Base-by-base conservation (phyloP, 2,329 filamentous ascomycete genomes). In the Podosphaera aphanis region DNA sequence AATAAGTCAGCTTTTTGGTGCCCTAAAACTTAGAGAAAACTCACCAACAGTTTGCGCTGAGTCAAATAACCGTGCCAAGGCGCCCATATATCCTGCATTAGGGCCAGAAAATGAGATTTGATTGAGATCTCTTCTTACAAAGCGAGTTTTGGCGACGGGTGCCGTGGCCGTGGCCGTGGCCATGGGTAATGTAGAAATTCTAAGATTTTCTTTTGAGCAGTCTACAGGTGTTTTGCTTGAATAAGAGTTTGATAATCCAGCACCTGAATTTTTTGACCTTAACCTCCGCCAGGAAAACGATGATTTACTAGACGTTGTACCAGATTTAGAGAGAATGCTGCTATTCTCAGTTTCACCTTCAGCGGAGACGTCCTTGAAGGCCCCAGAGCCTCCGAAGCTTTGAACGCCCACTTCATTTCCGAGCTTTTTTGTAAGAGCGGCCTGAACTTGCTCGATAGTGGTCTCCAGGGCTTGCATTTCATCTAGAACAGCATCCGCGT, bases 401-500 rank as follows among this genome's bases (percentile, higher is more conserved):
- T 88, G 77, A 2, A 86, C 74, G 10, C 90, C 90, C 10, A 98
- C 90, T 52, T 98, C 90, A 56, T 70, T 83, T n/a, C 90, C 88
- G 3, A 98, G 71, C 57, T 85, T 93, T 59, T 92, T 88, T 4
- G 73, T 66, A 37, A 95, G 66, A 2, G 71, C 69, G 0, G 68
- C 64, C 60, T 94, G 86, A 0, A 86, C 82, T 59, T 88, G 81
- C 57, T 95, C 88, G 25, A 98, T 69, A 25, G 94, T 72, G 33
- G 69, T 69, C 61, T 98, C 90, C 3, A 98, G 68, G 2, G 76
- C 70, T 59, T 95, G 85, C 79, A 98, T 90, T 61, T 98, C 90
- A 55, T 93, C 85, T 15, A 93, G 68, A 18, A 95, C 77, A 0
- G 85, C 83, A 58, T 94, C 88, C 0, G 88, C 86, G 59, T 98